Conservation (phyloP, 371 early-diverging fungal genomes). For the Syncephalis plumigaleata region DNA sequence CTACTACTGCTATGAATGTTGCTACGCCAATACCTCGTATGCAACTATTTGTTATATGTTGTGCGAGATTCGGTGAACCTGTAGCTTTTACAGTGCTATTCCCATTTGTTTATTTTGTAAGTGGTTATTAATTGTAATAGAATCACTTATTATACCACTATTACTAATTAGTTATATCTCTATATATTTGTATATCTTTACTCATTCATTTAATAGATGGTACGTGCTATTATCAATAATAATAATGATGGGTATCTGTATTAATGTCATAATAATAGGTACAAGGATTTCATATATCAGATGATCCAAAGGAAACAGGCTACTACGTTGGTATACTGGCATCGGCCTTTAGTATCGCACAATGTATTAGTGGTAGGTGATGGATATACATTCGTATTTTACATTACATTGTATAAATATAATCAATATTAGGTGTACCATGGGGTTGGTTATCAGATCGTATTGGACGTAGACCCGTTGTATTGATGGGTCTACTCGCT, state of each 20-base stretch:
- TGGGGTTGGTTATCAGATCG: constrained; percentile 36
- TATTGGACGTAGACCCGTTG: constrained; percentile 66
- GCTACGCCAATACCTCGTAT: constrained; percentile 26
- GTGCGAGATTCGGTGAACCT: constrained; percentile 42
- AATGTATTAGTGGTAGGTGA: constrained; percentile 33
- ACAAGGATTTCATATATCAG: constrained; percentile 4
- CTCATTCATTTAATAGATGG: constrained; percentile 12
- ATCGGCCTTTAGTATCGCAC: constrained; percentile 37
- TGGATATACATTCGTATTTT: background rate
- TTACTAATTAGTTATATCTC: no score
- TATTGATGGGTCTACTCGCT: constrained; percentile 60
- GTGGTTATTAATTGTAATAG: background rate
- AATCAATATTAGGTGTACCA: constrained; percentile 10
- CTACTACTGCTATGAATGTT: no score
- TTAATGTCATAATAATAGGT: constrained; percentile 4
- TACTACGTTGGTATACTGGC: constrained; percentile 46
- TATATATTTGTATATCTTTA: no score
- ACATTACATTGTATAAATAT: background rate
- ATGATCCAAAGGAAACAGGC: constrained; percentile 6
- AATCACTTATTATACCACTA: no score
- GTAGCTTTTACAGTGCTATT: constrained; percentile 36
- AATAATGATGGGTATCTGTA: background rate
- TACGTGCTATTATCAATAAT: constrained; percentile 5
- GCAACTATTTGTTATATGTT: constrained; percentile 32
- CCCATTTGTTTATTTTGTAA: constrained; percentile 33